A percentile compares a stretch with the other conserved stretches of the same genome.
These are phyloP conservation scores for Penicillium sp. DNA, from an alignment of 2,329 filamentous ascomycete genomes.

Conservation along the genomic window DNA sequence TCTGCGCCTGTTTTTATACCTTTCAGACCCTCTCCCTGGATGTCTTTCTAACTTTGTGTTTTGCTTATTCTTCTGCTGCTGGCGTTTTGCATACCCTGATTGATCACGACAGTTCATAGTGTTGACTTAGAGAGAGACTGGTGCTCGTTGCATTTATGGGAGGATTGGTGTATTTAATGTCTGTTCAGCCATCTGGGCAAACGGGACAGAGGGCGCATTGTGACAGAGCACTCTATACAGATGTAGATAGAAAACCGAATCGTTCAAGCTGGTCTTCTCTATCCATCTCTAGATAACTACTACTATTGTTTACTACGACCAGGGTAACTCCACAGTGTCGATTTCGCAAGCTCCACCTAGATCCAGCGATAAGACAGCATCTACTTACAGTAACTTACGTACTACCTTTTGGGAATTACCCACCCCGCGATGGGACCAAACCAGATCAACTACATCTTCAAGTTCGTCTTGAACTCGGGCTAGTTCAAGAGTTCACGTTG, in stretches of 20 bases:
- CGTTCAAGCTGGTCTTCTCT: not conserved
- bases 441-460: too few species aligned
- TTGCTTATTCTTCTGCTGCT: not conserved
- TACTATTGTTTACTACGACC: not conserved
- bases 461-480: too few species aligned
- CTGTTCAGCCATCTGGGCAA: not conserved
- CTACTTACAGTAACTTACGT: not conserved
- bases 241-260: not conserved
- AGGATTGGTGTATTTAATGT: conserved; percentile 2
- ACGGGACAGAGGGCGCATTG: not conserved
- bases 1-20: conserved; percentile 9
- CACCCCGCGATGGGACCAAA: too few species aligned
- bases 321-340: too few species aligned
- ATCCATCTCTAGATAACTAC: not conserved
- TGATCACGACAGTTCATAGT: conserved; percentile 15
- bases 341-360: conserved; percentile 8
- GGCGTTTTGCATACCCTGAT: conserved; percentile 27
- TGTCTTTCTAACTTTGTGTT: too few species aligned
- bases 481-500: too few species aligned
- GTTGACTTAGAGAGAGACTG: conserved; percentile 4
- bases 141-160: conserved; percentile 4
- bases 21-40: conserved; percentile 5
- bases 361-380: not conserved
- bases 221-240: not conserved
- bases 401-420: too few species aligned